Conservation (phyloP, 2,329 filamentous ascomycete species). For the Cordyceps cateniannulata region DNA sequence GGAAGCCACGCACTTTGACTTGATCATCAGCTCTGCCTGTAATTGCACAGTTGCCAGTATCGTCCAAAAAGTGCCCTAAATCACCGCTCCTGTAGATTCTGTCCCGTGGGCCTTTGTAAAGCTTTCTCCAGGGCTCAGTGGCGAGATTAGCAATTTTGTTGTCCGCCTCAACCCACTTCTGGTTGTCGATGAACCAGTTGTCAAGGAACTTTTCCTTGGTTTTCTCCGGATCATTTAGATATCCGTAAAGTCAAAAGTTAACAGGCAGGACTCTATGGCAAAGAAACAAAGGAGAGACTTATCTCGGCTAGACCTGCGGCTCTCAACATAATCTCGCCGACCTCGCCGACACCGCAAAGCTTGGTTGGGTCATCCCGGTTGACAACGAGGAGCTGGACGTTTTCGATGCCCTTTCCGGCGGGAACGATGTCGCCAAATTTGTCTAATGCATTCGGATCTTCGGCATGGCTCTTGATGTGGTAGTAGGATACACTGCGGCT, state of each 20-base stretch:
- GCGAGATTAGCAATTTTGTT: conserved; percentile 46
- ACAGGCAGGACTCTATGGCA: too few relatives aligned
- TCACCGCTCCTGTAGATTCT: conserved; percentile 84
- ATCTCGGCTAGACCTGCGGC: conserved; percentile 74
- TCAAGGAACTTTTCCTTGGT: conserved; percentile 71
- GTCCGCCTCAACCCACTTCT: conserved; percentile 62
- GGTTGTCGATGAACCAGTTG: conserved; percentile 80
- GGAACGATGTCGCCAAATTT: conserved; percentile 62
- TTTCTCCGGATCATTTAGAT: conserved; percentile 53
- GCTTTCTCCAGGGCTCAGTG: conserved; percentile 68
- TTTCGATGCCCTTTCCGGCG: conserved; percentile 76
- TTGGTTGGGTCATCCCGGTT: conserved; percentile 58
- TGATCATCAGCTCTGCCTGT: conserved; percentile 77
- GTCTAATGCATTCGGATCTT: conserved; percentile 50
- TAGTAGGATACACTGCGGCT: conserved; percentile 75
- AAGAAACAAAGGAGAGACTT: too few relatives aligned
- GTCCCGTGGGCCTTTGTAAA: conserved; percentile 77
- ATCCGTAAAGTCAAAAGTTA: conserved; percentile 33
- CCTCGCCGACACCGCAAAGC: conserved; percentile 78
- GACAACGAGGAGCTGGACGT: conserved; percentile 84
- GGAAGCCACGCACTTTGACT: conserved; percentile 87
- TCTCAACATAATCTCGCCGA: conserved; percentile 55
- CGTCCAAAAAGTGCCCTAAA: conserved; percentile 69
- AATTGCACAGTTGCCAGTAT: conserved; percentile 55
- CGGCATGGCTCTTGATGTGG: conserved; percentile 29